A percentile compares a stretch with the other conserved stretches of the same genome.
These are phyloP conservation scores for Bifiguratus adelaidae DNA, from an alignment of 192 early-diverging fungal species.

Conservation along the genomic window DNA sequence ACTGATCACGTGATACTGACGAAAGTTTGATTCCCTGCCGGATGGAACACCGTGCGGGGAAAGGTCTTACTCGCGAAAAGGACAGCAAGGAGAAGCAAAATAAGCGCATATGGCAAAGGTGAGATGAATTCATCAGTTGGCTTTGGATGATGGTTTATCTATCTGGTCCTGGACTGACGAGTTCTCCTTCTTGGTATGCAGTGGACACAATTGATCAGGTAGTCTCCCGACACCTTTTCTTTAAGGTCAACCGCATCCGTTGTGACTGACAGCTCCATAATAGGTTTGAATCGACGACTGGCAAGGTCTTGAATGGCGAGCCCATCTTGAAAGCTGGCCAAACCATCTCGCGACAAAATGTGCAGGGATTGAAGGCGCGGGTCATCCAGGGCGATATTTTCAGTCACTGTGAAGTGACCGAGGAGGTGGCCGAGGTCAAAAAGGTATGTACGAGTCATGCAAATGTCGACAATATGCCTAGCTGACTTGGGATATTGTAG, in stretches of 20 bases:
- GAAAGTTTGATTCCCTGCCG: no score
- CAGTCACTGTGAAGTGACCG: constrained; percentile 15
- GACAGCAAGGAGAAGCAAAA: no score
- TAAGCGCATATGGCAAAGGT: no score
- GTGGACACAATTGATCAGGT: constrained; percentile 2
- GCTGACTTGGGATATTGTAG: constrained; percentile 6
- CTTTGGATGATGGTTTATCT: no score
- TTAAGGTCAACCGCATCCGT: not conserved
- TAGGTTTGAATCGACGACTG: constrained; percentile 37
- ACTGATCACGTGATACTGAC: no score
- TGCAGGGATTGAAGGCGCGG: constrained; percentile 16
- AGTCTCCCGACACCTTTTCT: not conserved
- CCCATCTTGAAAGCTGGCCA: constrained; percentile 12
- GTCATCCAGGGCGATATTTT: constrained; percentile 37
- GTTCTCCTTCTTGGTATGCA: not conserved
- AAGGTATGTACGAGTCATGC: constrained; percentile 27
- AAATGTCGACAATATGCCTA: not conserved
- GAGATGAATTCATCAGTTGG: no score
- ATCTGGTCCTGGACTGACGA: no score
- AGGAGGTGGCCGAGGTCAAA: constrained; percentile 22
- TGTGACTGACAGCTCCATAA: not conserved
- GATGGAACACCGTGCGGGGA: no score
- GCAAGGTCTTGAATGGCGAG: constrained; percentile 34
- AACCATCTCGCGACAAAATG: not conserved
- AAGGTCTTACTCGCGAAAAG: no score